phyloP scores from a whole-genome alignment of 805 yeast species.

The Saccharomyces mikatae region DNA sequence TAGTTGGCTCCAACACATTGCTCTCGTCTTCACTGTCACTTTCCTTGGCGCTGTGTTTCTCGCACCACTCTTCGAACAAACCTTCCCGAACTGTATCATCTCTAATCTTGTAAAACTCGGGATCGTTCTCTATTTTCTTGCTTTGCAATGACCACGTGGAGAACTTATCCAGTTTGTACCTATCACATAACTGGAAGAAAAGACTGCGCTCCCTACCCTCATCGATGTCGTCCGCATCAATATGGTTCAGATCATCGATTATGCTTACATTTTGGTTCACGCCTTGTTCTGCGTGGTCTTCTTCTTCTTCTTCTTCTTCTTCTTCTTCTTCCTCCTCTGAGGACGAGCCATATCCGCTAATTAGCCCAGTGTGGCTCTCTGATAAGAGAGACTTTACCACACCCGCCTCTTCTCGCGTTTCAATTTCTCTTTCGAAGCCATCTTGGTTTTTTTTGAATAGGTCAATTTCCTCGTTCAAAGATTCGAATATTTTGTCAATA shows the following conservation, averaged over 20 bases:
- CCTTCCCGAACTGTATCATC: conserved; percentile 31
- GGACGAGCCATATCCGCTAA: conserved; percentile 18
- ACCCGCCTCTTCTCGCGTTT: background rate
- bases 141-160: conserved; percentile 43
- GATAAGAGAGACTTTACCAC: background rate
- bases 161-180: conserved; percentile 34
- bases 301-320: conserved; percentile 5
- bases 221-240: conserved; percentile 10
- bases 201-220: background rate
- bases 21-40: conserved; percentile 9
- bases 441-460: conserved; percentile 7
- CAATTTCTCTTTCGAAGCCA: conserved; percentile 5
- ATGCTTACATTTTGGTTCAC: conserved; percentile 8
- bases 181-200: conserved; percentile 33
- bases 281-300: conserved; percentile 9
- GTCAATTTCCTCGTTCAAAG: conserved; percentile 11
- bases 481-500: conserved; percentile 11
- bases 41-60: conserved; percentile 1
- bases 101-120: conserved; percentile 32
- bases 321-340: conserved; percentile 12
- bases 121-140: conserved; percentile 35
- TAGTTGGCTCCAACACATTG: conserved; percentile 21
- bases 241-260: conserved; percentile 11
- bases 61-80: conserved; percentile 42
- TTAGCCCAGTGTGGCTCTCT: conserved; percentile 3